A percentile compares a stretch with the other conserved stretches of the same genome.
These are phyloP conservation scores for Backusella circina DNA, from an alignment of 192 early-diverging fungal species.

Conservation along the genomic window DNA sequence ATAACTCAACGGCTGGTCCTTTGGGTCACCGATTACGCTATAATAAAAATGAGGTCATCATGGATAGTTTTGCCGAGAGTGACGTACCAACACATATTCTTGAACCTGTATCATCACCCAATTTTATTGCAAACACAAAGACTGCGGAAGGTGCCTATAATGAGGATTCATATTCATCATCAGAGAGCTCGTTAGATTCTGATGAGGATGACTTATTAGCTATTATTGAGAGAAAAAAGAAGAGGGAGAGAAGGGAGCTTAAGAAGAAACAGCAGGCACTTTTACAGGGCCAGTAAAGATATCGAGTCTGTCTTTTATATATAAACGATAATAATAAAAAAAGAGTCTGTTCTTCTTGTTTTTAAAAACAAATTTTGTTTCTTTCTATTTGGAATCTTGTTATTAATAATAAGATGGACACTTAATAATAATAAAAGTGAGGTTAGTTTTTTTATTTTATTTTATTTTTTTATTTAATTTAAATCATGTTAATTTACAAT, in stretches of 20 bases:
- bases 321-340: background rate
- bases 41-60: background rate
- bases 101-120: background rate
- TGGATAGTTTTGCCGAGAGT: background rate
- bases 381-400: too few species aligned
- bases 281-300: background rate
- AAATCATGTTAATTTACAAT: too few species aligned
- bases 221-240: background rate
- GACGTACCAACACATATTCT: constrained; percentile 3
- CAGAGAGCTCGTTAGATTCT: background rate
- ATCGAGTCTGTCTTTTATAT: background rate
- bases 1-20: background rate
- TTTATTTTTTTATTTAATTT: too few species aligned
- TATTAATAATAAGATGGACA: too few species aligned
- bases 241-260: background rate
- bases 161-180: background rate
- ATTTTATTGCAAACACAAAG: background rate
- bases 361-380: too few species aligned
- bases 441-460: too few species aligned
- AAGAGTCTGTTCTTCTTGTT: too few species aligned
- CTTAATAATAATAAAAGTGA: too few species aligned
- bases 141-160: background rate
- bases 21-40: background rate
- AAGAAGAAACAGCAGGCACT: background rate
- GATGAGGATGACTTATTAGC: constrained; percentile 5